Percentiles rank a stretch among this genome's conserved stretches.
Conservation (phyloP, 164 flowering plant species). For the Hamamelis virginiana region DNA sequence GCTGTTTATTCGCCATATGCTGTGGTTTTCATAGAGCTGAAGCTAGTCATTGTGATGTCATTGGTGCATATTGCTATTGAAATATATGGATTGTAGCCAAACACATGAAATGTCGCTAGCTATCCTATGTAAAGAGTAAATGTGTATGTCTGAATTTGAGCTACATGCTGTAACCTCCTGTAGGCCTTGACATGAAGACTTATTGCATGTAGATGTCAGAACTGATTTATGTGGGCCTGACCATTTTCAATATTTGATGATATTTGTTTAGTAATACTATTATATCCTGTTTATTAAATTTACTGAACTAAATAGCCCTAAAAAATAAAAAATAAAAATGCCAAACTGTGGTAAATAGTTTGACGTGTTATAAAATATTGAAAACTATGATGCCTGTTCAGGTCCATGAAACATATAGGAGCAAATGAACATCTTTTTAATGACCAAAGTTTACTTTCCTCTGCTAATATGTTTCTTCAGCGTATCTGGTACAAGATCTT, state of each 20-base stretch:
- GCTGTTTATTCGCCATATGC: too few species aligned
- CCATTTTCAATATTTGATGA: not conserved
- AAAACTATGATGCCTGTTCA: not conserved
- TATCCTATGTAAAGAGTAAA: too few species aligned
- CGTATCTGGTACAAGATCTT: not conserved
- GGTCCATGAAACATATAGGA: not conserved
- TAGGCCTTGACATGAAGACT: too few species aligned
- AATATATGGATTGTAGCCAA: too few species aligned
- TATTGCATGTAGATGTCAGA: not conserved
- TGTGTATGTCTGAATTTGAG: too few species aligned
- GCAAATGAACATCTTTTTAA: not conserved
- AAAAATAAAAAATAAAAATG: not conserved
- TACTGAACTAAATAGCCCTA: not conserved
- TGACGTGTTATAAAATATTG: not conserved
- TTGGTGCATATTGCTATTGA: too few species aligned
- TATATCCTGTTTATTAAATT: not conserved
- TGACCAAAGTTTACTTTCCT: not conserved
- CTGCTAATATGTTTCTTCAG: not conserved
- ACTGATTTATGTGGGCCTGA: not conserved
- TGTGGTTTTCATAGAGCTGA: too few species aligned
- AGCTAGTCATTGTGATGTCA: too few species aligned
- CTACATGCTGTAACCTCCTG: too few species aligned
- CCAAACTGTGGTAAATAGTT: not conserved
- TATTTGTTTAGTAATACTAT: not conserved
- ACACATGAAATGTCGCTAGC: too few species aligned